phyloP scores from a whole-genome alignment of 768 basidiomycete species.

The Psilocybe sp. region DNA sequence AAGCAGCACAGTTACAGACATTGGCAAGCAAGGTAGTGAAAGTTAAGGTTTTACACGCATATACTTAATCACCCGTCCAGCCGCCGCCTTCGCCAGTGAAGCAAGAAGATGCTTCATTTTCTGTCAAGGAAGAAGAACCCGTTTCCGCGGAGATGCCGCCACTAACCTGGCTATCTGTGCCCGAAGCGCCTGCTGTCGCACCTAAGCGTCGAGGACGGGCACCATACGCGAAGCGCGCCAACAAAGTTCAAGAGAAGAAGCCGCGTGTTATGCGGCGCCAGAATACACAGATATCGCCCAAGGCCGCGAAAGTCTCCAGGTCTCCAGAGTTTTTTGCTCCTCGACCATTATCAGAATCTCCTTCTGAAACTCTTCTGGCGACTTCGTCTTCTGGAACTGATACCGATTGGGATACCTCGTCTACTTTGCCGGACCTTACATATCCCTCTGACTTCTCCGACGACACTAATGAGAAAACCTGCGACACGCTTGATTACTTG shows the following conservation, averaged over 20 bases:
- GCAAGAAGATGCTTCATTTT: constrained; percentile 4
- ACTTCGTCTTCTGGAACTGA: constrained; percentile 20
- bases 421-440: constrained; percentile 25
- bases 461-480: constrained; percentile 12
- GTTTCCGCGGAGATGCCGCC: not conserved
- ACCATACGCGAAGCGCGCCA: constrained; percentile 7
- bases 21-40: constrained; percentile 10
- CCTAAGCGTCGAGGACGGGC: constrained; percentile 13
- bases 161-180: constrained; percentile 1
- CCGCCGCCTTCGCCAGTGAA: constrained; percentile 3
- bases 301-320: not conserved
- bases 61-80: constrained; percentile 6
- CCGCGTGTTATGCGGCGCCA: constrained; percentile 4
- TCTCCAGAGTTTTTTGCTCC: constrained; percentile 6
- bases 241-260: constrained; percentile 15
- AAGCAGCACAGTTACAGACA: constrained; percentile 13
- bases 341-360: constrained; percentile 11
- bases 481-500: constrained; percentile 16
- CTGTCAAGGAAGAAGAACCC: not conserved
- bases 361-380: constrained; percentile 8
- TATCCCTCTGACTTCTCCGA: constrained; percentile 18
- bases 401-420: constrained; percentile 17
- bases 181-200: not conserved
- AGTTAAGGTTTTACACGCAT: not conserved
- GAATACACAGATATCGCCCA: not conserved